A percentile compares a stretch with the other conserved stretches of the same genome.
These are phyloP conservation scores for Serendipita sp. DNA, from an alignment of 768 basidiomycete species.

Conservation along the genomic window DNA sequence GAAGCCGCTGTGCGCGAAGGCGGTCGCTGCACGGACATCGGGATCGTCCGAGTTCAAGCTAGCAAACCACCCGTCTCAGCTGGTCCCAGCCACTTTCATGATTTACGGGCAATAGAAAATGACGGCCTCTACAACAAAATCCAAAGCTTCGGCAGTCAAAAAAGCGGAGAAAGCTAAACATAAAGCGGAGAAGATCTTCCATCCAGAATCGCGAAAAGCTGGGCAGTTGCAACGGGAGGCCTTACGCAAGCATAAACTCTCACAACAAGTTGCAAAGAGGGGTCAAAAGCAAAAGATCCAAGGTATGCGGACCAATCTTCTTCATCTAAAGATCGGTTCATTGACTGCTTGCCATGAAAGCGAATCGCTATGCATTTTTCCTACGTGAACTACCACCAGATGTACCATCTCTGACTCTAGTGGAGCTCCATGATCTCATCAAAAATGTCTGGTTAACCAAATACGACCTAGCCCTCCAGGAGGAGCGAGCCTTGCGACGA, in stretches of 20 bases:
- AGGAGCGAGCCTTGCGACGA: conserved; percentile 43
- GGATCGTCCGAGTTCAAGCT: neutral
- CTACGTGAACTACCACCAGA: conserved; percentile 52
- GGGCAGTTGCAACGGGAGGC: conserved; percentile 53
- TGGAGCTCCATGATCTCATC: conserved; percentile 50
- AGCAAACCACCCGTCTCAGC: neutral
- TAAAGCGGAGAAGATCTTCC: conserved; percentile 68
- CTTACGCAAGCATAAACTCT: conserved; percentile 52
- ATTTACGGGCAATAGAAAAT: too few species aligned
- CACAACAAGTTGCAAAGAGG: conserved; percentile 38
- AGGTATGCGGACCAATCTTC: conserved; percentile 26
- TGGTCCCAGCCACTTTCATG: neutral
- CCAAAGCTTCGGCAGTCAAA: neutral
- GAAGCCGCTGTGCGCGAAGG: neutral
- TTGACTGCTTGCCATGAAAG: conserved; percentile 22
- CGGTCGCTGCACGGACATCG: conserved; percentile 2
- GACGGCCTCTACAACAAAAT: neutral
- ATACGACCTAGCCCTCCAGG: conserved; percentile 47
- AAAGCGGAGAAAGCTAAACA: conserved; percentile 10
- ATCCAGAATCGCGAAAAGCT: conserved; percentile 74
- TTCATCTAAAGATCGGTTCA: neutral
- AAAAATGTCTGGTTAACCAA: conserved; percentile 59
- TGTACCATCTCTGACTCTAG: conserved; percentile 37
- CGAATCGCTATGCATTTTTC: conserved; percentile 62
- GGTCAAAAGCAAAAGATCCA: conserved; percentile 38